Evolutionary conservation across 164 flowering plant species (phyloP).

Genomic region (Nymphaea colorata): DNA sequence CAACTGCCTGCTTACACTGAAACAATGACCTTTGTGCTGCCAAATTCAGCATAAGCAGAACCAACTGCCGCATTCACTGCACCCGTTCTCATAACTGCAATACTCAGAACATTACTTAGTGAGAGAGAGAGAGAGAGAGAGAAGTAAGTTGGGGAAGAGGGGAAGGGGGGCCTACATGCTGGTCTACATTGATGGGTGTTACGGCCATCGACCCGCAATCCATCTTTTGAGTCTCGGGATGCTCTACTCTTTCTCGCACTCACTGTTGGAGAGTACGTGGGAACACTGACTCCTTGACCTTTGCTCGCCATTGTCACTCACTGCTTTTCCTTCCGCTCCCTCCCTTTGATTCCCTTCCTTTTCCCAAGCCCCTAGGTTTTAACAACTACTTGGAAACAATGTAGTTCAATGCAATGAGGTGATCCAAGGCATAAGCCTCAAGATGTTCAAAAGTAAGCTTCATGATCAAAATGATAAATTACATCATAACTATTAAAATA

Average conservation of each 20-base stretch:
- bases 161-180: slow-evolving; percentile 39
- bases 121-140: slow-evolving; percentile 2
- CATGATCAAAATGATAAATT: too few relatives aligned
- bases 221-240: slow-evolving; percentile 15
- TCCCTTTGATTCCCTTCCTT: not conserved
- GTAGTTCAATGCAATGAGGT: too few relatives aligned
- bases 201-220: slow-evolving; percentile 87
- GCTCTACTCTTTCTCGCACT: not conserved
- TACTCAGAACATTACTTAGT: not conserved
- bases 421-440: too few relatives aligned
- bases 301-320: not conserved
- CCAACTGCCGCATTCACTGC: slow-evolving; percentile 89
- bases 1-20: slow-evolving; percentile 63
- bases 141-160: not conserved
- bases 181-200: slow-evolving; percentile 84
- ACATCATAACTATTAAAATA: too few relatives aligned
- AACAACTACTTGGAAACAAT: too few relatives aligned
- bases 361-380: not conserved
- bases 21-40: slow-evolving; percentile 89
- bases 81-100: slow-evolving; percentile 77
- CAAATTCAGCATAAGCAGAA: slow-evolving; percentile 94
- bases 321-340: not conserved
- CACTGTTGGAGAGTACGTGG: not conserved
- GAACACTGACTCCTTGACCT: not conserved
- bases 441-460: too few relatives aligned